These are phyloP conservation scores for Echites panduratus DNA, from an alignment of 257 asterid genomes.

Conservation along the genomic window DNA sequence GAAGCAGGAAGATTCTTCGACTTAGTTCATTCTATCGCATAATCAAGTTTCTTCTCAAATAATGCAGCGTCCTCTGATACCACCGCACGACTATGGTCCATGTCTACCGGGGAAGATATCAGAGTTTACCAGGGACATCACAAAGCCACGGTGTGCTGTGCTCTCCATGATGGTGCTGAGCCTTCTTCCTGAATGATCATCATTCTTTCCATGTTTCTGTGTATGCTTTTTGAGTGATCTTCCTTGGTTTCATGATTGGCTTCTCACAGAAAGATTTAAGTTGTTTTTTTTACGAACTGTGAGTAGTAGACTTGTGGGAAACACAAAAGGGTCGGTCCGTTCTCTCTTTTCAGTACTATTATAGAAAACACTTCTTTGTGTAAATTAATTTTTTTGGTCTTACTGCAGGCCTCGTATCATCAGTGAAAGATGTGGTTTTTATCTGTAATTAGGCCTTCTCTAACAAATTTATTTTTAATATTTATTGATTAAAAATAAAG, in stretches of 20 bases:
- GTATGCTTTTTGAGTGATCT: not conserved
- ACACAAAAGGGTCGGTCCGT: too few species aligned
- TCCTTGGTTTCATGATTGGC: not conserved
- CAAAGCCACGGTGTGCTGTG: slow-evolving; percentile 92
- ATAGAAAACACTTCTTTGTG: too few species aligned
- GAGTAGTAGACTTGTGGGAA: too few species aligned
- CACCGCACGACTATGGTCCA: slow-evolving; percentile 88
- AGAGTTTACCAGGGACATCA: slow-evolving; percentile 87
- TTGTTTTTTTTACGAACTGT: too few species aligned
- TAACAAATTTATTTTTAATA: too few species aligned
- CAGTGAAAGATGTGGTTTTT: too few species aligned
- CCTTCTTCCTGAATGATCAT: slow-evolving; percentile 43
- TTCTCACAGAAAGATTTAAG: too few species aligned
- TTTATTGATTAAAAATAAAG: too few species aligned
- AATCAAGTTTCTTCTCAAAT: not conserved
- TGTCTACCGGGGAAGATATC: slow-evolving; percentile 73
- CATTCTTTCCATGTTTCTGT: not conserved
- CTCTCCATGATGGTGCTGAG: slow-evolving; percentile 92
- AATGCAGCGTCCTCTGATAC: slow-evolving; percentile 88
- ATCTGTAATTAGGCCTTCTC: too few species aligned
- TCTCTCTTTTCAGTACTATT: too few species aligned
- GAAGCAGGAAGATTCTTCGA: not conserved
- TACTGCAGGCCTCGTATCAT: too few species aligned
- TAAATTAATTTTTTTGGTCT: too few species aligned
- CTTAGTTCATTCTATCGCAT: not conserved